Evolutionary conservation across 2,329 filamentous ascomycete genomes (phyloP).

Genomic region (Trichoderma sp.): DNA sequence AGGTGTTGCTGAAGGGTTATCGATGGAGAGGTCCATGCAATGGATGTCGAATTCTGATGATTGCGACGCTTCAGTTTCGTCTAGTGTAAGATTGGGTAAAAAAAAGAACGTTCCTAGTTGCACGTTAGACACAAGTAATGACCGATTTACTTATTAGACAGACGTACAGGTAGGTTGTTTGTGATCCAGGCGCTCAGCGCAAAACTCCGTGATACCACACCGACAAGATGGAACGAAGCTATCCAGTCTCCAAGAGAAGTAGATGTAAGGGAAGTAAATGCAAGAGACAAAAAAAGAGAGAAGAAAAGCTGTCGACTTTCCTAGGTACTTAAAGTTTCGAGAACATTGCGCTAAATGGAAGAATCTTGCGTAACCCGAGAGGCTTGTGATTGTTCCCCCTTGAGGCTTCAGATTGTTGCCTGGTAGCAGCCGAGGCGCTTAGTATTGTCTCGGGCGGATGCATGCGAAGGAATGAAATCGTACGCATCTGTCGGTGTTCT

Average conservation of each 20-base stretch:
- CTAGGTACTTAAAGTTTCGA: not conserved
- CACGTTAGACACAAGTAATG: too few relatives aligned
- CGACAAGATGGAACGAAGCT: not conserved
- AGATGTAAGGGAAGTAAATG: not conserved
- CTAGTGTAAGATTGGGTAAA: not conserved
- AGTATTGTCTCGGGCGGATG: slow-evolving; percentile 6
- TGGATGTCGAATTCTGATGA: not conserved
- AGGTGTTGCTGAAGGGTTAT: not conserved
- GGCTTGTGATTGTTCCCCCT: not conserved
- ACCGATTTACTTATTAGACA: too few relatives aligned
- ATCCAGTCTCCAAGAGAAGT: not conserved
- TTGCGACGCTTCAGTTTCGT: not conserved
- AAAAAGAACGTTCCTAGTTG: not conserved
- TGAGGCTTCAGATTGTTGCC: not conserved
- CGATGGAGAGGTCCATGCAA: not conserved
- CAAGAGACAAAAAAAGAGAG: not conserved
- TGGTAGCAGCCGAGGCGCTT: not conserved
- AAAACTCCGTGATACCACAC: not conserved
- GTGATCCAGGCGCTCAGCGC: not conserved
- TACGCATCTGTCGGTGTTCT: not conserved
- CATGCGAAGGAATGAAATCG: not conserved
- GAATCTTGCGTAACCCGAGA: not conserved
- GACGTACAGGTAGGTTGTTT: not conserved
- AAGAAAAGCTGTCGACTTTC: not conserved
- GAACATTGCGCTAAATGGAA: not conserved